Conservation (phyloP, 768 basidiomycete genomes). For the Megacollybia marginata region DNA sequence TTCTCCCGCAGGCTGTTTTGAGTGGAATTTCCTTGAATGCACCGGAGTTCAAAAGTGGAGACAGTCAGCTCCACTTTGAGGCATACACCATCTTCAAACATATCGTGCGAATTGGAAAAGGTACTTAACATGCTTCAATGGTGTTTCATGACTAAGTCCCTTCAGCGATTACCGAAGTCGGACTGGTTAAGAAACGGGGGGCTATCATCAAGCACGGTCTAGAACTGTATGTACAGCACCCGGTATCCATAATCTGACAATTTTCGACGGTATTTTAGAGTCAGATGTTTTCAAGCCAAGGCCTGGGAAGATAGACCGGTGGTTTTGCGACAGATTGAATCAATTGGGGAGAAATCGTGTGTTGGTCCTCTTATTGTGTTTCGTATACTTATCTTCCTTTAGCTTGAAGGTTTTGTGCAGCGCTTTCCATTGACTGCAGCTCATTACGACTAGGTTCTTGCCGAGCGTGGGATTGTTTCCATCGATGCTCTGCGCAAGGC, state of each 20-base stretch:
- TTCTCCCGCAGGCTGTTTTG: constrained; percentile 50
- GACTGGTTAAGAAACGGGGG: constrained; percentile 57
- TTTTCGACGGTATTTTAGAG: constrained; percentile 28
- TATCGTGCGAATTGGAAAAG: constrained; percentile 67
- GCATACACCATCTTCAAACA: constrained; percentile 68
- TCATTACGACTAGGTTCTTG: constrained; percentile 48
- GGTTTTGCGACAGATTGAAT: constrained; percentile 80
- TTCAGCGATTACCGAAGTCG: constrained; percentile 73
- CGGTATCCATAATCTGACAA: background rate
- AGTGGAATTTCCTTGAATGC: constrained; percentile 62
- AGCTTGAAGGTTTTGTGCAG: constrained; percentile 25
- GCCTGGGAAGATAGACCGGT: constrained; percentile 89
- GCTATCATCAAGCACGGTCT: constrained; percentile 63
- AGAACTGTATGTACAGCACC: constrained; percentile 50
- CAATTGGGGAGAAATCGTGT: constrained; percentile 91
- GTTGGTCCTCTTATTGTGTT: constrained; percentile 17
- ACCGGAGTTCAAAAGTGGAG: constrained; percentile 61
- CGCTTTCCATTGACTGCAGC: constrained; percentile 11
- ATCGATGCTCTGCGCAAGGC: constrained; percentile 50
- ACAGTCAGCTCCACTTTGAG: constrained; percentile 70
- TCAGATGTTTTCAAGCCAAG: constrained; percentile 73
- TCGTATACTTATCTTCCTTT: background rate
- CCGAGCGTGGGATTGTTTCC: constrained; percentile 62
- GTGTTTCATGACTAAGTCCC: background rate
- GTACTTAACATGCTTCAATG: constrained; percentile 25